Evolutionary conservation across 192 early-diverging fungal species (phyloP), one percentile per base, ranked within the genome.

Genomic region (Coemansia sp.): DNA sequence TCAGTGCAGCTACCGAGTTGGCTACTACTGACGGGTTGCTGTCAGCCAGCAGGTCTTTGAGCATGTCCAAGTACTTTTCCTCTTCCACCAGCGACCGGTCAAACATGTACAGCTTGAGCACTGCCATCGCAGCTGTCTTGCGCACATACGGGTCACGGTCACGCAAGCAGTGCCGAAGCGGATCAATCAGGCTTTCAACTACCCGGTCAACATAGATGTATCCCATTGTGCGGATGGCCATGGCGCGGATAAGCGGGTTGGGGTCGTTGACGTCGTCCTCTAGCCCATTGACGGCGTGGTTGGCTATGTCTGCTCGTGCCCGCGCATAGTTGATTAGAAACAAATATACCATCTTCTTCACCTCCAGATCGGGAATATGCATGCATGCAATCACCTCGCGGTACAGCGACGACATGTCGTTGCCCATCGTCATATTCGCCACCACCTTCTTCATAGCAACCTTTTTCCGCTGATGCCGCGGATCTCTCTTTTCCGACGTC

Each of bases 391-490:
- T 81, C 21, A 99, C 92, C 69, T 99, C 95, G 17, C 86, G 82
- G 68, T 88, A 94, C 31, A 99, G 84, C 8, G 90, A 79, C 20
- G 91, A 92, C 92, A 99, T 97, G 80, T 99, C 97, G 79, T 94
- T 98, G 20, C 97, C 97, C 93, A 99, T 97, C 14, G 97, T 97
- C 94, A 99, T 99, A 68, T 99, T 99, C 31, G 97, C 97, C 17
- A 99, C 92, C 58, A 99, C 90, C 80, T 97, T 92, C 71, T 90
- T 94, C 73, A 89, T 83, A 43, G 89, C 88, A 16, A 85, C 83
- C 76, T 90, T 89, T 59, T 93, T 93, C 53, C 87, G 88, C 28
- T 82, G 83, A 57, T 88, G 76, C 64, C 91, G 90, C 51, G 79
- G 78, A 54, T 93, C 93, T 64, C 85, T 82, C 60, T 91, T 92